Base-by-base conservation (phyloP, 768 basidiomycete species). In the Hygrophoropsis aurantiaca region DNA sequence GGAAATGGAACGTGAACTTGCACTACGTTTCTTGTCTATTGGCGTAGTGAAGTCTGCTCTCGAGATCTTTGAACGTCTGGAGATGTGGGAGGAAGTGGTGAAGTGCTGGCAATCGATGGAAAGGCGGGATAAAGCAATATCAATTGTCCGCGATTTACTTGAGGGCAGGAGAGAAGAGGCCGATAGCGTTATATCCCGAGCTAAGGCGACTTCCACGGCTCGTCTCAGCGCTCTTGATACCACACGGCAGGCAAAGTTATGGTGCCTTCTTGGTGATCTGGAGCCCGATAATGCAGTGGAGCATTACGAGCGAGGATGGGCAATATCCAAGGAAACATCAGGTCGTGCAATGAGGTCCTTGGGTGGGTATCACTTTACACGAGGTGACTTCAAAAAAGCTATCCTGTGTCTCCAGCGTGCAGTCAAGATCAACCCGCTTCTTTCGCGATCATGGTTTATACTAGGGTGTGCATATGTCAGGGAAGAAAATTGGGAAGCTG, bases 1-100 rank as follows among this genome's bases (percentile, higher is more conserved):
- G 97, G 90, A 90, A 58, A 78, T 97, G 74, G 91, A 97, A 61
- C 78, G 80, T 34, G 97, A 99, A 65, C 77, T 99, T 19, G 97
- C 93, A 1, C 66, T 77, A 55, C 80, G 91, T 44, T 94, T 87
- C 69, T 71, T 94, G 54, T 77, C 81, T 37, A 74, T 98, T 40
- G 97, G 97, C 13, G 92, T 95, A 46, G 75, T 89, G 49, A 85
- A 85, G 55, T 93, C 90, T 4, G 94, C 97, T 0, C 72, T 98
- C 40, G 94, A 89, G 64, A 94, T 97, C 46, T 98, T 93, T 60
- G 87, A 92, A 68, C 79, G 90, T 27, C 73, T 97, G 50, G 94
- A 98, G 70, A 93, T 97, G 93, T 99, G 94, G 94, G 97, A 97
- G 69, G 91, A 97, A 53, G 94, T 90, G 7, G 92, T 93, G 35